Percentiles rank a stretch among this genome's conserved stretches.
These are phyloP conservation scores for Thielaviopsis euricoi DNA, from an alignment of 2,329 filamentous ascomycete species.

Conservation along the genomic window DNA sequence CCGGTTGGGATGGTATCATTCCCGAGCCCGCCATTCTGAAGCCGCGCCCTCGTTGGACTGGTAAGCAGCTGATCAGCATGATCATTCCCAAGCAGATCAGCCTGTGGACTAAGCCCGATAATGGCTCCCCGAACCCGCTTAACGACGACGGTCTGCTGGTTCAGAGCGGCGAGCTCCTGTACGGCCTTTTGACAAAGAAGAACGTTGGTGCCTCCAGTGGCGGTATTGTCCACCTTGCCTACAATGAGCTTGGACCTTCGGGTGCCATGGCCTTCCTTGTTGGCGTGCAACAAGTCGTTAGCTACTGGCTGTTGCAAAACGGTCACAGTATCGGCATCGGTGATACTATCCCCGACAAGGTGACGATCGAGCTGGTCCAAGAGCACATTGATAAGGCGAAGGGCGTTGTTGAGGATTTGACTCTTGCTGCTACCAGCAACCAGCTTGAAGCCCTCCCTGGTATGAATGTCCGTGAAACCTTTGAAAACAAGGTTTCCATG, in stretches of 20 bases:
- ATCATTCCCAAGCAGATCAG: slow-evolving; percentile 79
- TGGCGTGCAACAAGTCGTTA: slow-evolving; percentile 82
- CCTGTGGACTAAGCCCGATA: slow-evolving; percentile 48
- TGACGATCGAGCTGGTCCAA: slow-evolving; percentile 73
- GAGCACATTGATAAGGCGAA: slow-evolving; percentile 70
- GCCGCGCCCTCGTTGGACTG: slow-evolving; percentile 85
- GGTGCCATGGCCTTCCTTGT: slow-evolving; percentile 92
- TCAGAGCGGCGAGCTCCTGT: slow-evolving; percentile 75
- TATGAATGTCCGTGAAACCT: slow-evolving; percentile 97
- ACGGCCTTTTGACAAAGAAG: slow-evolving; percentile 85
- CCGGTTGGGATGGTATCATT: slow-evolving; percentile 90
- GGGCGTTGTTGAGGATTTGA: slow-evolving; percentile 59
- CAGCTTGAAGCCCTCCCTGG: slow-evolving; percentile 82
- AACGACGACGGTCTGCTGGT: slow-evolving; percentile 69
- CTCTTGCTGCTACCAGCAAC: slow-evolving; percentile 65
- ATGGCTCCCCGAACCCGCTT: slow-evolving; percentile 41
- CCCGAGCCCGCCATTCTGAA: slow-evolving; percentile 88
- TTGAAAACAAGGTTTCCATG: slow-evolving; percentile 92
- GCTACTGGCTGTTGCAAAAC: slow-evolving; percentile 92
- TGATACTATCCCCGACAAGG: slow-evolving; percentile 83
- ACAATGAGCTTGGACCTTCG: slow-evolving; percentile 79
- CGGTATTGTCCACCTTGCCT: slow-evolving; percentile 89
- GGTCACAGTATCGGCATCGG: slow-evolving; percentile 97
- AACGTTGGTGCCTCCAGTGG: slow-evolving; percentile 76
- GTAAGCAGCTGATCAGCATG: slow-evolving; percentile 94